phyloP scores from a whole-genome alignment of 2,329 filamentous ascomycete species.

The Fusarium liriodendri region DNA sequence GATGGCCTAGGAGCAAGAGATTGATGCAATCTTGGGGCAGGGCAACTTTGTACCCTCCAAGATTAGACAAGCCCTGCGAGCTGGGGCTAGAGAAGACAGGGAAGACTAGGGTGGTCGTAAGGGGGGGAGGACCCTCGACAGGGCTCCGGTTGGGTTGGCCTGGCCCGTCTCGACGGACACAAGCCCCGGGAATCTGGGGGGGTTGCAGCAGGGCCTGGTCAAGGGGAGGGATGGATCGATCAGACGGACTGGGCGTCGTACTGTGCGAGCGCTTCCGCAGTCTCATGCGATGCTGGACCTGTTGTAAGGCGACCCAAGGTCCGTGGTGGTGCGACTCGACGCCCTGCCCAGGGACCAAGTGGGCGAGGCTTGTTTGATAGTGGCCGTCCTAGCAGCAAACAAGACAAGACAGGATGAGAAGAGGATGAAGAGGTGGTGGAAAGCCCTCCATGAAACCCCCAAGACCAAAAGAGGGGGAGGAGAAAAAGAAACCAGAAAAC shows the following conservation, averaged over 20 bases:
- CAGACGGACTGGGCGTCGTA: slow-evolving; percentile 38
- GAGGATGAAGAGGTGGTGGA: slow-evolving; percentile 9
- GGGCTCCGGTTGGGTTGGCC: slow-evolving; percentile 39
- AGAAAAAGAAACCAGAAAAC: slow-evolving; percentile 20
- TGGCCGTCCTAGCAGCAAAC: slow-evolving; percentile 22
- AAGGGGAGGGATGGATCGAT: slow-evolving; percentile 40
- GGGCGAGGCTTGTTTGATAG: slow-evolving; percentile 27
- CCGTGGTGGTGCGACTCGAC: slow-evolving; percentile 43
- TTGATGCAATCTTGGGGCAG: slow-evolving; percentile 47
- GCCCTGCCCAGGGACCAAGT: slow-evolving; percentile 27
- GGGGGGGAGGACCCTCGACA: slow-evolving; percentile 42
- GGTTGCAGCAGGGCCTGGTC: slow-evolving; percentile 34
- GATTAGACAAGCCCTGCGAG: slow-evolving; percentile 43
- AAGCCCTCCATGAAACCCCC: slow-evolving; percentile 1
- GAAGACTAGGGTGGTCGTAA: slow-evolving; percentile 43
- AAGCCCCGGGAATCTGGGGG: slow-evolving; percentile 47
- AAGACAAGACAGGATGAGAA: slow-evolving; percentile 10
- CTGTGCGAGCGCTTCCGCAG: slow-evolving; percentile 35
- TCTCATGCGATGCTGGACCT: slow-evolving; percentile 41
- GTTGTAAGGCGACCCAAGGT: slow-evolving; percentile 40
- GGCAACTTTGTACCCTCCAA: slow-evolving; percentile 41
- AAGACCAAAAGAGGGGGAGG: slow-evolving; percentile 1
- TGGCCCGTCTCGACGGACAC: slow-evolving; percentile 43
- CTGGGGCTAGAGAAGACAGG: slow-evolving; percentile 42
- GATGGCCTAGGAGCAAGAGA: slow-evolving; percentile 40